Percentiles rank a stretch among this genome's conserved stretches.
Evolutionary conservation across 2,329 filamentous ascomycete species (phyloP).

Genomic region (Domatiomyces globalis): DNA sequence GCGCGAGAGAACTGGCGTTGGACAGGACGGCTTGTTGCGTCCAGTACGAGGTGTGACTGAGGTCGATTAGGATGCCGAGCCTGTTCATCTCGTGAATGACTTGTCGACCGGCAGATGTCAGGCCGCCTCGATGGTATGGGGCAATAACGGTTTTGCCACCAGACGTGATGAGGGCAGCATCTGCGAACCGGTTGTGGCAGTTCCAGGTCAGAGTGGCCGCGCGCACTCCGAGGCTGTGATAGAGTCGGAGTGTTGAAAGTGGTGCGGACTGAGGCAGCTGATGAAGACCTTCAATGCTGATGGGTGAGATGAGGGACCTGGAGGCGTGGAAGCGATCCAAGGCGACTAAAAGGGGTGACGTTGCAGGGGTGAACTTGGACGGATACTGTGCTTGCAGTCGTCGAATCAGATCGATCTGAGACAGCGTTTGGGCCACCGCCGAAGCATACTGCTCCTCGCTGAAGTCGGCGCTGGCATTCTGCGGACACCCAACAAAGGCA

Average conservation of each 20-base stretch:
- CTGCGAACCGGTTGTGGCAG: constrained; percentile 80
- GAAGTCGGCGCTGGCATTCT: constrained; percentile 39
- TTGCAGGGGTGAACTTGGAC: constrained; percentile 43
- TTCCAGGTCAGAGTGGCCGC: constrained; percentile 88
- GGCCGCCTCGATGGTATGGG: constrained; percentile 40
- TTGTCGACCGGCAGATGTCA: constrained; percentile 54
- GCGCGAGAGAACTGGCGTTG: constrained; percentile 37
- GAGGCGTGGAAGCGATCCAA: constrained; percentile 42
- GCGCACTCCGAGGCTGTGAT: constrained; percentile 63
- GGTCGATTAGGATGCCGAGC: constrained; percentile 83
- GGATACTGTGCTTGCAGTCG: constrained; percentile 52
- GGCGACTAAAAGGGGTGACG: constrained; percentile 44
- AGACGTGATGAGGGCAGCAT: constrained; percentile 53
- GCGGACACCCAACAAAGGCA: constrained; percentile 65
- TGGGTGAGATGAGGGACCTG: constrained; percentile 57
- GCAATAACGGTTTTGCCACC: constrained; percentile 24
- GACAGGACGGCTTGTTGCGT: constrained; percentile 74
- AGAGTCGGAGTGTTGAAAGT: constrained; percentile 58
- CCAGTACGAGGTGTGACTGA: constrained; percentile 62
- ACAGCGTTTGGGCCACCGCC: constrained; percentile 53
- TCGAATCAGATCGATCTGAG: constrained; percentile 60
- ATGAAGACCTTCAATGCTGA: constrained; percentile 77
- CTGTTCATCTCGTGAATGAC: constrained; percentile 85
- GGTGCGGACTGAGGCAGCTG: constrained; percentile 70
- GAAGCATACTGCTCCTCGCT: constrained; percentile 19